Evolutionary conservation across 495 filamentous ascomycete genomes (phyloP).

Genomic region (Aspergillus homomorphus): DNA sequence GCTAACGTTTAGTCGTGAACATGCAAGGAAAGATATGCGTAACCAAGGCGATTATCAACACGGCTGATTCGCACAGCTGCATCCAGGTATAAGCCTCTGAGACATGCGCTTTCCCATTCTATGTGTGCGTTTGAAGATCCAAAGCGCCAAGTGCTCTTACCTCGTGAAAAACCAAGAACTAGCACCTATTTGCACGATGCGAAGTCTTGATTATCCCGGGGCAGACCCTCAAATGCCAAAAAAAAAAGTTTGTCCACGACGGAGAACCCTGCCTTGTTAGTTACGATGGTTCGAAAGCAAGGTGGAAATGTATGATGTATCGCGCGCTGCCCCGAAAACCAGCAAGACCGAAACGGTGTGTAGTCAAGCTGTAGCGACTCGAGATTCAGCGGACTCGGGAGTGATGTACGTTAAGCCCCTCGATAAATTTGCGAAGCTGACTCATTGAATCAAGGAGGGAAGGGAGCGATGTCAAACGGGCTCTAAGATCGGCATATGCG

Average conservation of each 20-base stretch:
- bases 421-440: not conserved
- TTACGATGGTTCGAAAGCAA: not conserved
- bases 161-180: conserved; percentile 1
- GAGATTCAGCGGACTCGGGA: conserved; percentile 8
- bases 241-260: not conserved
- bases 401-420: not conserved
- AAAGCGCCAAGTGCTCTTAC: not conserved
- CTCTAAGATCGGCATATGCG: not conserved
- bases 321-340: not conserved
- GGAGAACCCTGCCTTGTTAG: not conserved
- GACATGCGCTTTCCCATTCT: not conserved
- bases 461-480: conserved; percentile 1
- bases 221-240: not conserved
- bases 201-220: not conserved
- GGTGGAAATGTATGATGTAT: not conserved
- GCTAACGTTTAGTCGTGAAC: not conserved
- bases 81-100: conserved; percentile 16
- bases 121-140: not conserved
- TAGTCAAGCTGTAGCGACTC: conserved; percentile 8
- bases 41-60: conserved; percentile 19
- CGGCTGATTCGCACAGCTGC: conserved; percentile 17
- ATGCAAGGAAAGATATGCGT: conserved; percentile 14
- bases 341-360: not conserved
- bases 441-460: conserved; percentile 20
- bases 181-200: not conserved